A percentile compares a stretch with the other conserved stretches of the same genome.
Conservation (phyloP, 2,329 filamentous ascomycete species). For the Alternaria panax region DNA sequence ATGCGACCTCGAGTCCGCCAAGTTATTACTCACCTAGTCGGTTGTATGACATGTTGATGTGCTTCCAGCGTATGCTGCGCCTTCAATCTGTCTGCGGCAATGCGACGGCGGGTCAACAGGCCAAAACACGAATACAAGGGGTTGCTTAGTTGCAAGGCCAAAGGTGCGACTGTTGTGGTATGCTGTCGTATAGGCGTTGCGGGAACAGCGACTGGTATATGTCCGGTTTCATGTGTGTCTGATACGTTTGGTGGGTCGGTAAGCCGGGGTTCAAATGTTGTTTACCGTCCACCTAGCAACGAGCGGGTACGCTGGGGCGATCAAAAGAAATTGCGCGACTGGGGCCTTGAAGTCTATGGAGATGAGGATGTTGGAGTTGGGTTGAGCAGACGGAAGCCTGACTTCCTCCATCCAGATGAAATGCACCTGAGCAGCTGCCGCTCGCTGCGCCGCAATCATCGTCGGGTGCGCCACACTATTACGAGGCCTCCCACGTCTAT, state of each 20-base stretch:
- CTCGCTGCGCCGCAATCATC: slow-evolving; percentile 16
- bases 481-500: slow-evolving; percentile 16
- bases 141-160: slow-evolving; percentile 14
- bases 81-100: slow-evolving; percentile 28
- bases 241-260: slow-evolving; percentile 32
- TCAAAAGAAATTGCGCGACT: not conserved
- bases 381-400: not conserved
- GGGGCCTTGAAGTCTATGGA: not conserved
- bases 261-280: slow-evolving; percentile 26
- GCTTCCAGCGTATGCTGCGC: slow-evolving; percentile 26
- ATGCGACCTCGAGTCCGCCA: not conserved
- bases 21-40: slow-evolving; percentile 43
- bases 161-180: slow-evolving; percentile 29
- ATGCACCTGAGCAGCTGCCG: slow-evolving; percentile 9
- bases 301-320: slow-evolving; percentile 20
- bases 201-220: slow-evolving; percentile 26
- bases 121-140: slow-evolving; percentile 26
- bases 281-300: slow-evolving; percentile 48
- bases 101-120: slow-evolving; percentile 20
- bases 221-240: slow-evolving; percentile 39
- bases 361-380: not conserved
- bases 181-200: slow-evolving; percentile 19
- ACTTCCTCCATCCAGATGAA: not conserved
- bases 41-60: slow-evolving; percentile 46
- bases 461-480: slow-evolving; percentile 17